Evolutionary conservation across 306 rosid genomes (phyloP).

Genomic region (Vigna hirtella): DNA sequence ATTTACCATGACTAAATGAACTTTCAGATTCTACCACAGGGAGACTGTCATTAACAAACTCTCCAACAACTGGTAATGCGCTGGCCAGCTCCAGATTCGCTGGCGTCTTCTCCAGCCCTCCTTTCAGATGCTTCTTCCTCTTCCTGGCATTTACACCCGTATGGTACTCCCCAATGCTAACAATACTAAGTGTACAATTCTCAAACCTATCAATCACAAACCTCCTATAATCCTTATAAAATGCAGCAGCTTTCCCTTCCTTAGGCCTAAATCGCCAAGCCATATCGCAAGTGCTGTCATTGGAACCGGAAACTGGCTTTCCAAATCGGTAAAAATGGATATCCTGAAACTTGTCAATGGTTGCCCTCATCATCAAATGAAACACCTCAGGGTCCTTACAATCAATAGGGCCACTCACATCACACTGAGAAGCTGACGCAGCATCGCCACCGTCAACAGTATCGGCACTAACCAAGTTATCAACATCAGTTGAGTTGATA

Average conservation of each 20-base stretch:
- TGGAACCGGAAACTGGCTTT: conserved; percentile 69
- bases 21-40: conserved; percentile 89
- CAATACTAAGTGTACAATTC: conserved; percentile 72
- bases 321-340: conserved; percentile 92
- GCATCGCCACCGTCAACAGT: conserved; percentile 24
- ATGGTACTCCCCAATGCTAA: conserved; percentile 88
- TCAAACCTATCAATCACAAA: conserved; percentile 71
- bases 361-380: conserved; percentile 88
- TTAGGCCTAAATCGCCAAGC: conserved; percentile 98
- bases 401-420: conserved; percentile 66
- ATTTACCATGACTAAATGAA: conserved; percentile 74
- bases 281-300: conserved; percentile 87
- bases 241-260: conserved; percentile 91
- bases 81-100: conserved; percentile 53
- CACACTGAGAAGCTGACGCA: conserved; percentile 50
- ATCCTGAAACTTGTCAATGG: conserved; percentile 90
- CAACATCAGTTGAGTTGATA: conserved; percentile 73
- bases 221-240: conserved; percentile 95
- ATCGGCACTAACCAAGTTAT: conserved; percentile 44
- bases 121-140: conserved; percentile 77
- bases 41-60: conserved; percentile 79
- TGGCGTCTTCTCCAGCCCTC: conserved; percentile 71
- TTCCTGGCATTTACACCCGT: conserved; percentile 88
- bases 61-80: conserved; percentile 82
- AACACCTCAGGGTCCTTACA: conserved; percentile 93